Evolutionary conservation across 2,329 filamentous ascomycete species (phyloP).

Genomic region (Waltergamsia citrina): DNA sequence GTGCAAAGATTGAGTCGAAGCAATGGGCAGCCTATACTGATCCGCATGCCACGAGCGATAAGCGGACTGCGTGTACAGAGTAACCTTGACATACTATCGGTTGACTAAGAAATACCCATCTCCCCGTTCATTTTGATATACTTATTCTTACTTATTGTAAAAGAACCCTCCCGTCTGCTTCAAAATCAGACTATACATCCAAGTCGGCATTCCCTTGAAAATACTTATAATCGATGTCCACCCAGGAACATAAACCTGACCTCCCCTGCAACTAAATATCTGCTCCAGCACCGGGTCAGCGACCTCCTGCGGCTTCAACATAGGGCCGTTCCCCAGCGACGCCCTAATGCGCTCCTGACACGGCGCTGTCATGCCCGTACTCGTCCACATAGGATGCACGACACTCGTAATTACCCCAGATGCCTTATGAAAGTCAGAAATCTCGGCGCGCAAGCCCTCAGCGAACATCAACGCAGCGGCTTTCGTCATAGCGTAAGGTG

Average conservation of each 20-base stretch:
- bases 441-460: slow-evolving; percentile 46
- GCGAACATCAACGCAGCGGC: slow-evolving; percentile 55
- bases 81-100: too few species aligned
- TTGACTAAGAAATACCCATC: too few species aligned
- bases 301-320: slow-evolving; percentile 20
- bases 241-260: slow-evolving; percentile 28
- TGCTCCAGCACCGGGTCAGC: slow-evolving; percentile 28
- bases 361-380: slow-evolving; percentile 12
- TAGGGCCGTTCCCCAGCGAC: slow-evolving; percentile 10
- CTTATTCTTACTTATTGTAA: too few species aligned
- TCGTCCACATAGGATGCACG: slow-evolving; percentile 36
- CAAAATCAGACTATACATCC: slow-evolving; percentile 13
- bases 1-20: too few species aligned
- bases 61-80: too few species aligned
- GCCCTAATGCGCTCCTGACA: slow-evolving; percentile 9
- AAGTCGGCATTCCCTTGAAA: slow-evolving; percentile 24
- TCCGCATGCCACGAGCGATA: too few species aligned
- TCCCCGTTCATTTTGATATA: too few species aligned
- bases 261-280: slow-evolving; percentile 28
- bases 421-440: slow-evolving; percentile 46
- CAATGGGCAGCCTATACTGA: too few species aligned
- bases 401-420: slow-evolving; percentile 51
- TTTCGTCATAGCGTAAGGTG: slow-evolving; percentile 56
- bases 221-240: slow-evolving; percentile 8
- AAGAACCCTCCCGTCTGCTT: too few species aligned